Percentiles rank a stretch among this genome's conserved stretches.
Conservation (phyloP, 768 basidiomycete genomes). For the Udeniomyces megalosporus region DNA sequence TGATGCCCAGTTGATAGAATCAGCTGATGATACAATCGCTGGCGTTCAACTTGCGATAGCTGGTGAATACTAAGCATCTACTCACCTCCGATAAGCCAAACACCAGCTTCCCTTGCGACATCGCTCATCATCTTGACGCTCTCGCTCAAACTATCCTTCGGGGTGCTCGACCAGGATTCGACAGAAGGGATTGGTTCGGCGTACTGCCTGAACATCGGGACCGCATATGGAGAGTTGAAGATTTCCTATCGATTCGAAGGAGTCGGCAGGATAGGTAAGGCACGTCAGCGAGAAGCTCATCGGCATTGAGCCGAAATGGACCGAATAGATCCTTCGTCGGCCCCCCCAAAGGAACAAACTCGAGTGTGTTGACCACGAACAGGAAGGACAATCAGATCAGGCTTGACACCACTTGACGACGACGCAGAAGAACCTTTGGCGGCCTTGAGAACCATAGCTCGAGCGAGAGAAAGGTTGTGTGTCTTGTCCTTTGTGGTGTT, state of each 20-base stretch:
- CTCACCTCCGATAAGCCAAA: constrained; percentile 87
- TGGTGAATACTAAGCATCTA: no score
- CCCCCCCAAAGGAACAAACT: no score
- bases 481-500: constrained; percentile 50
- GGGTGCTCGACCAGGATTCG: neutral
- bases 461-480: constrained; percentile 64
- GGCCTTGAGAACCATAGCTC: constrained; percentile 60
- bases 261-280: no score
- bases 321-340: no score
- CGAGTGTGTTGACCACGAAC: constrained; percentile 16
- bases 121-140: constrained; percentile 66
- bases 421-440: no score
- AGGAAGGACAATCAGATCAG: constrained; percentile 42
- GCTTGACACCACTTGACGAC: constrained; percentile 35
- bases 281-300: no score
- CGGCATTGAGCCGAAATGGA: no score
- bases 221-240: constrained; percentile 35
- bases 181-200: constrained; percentile 40
- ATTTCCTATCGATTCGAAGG: constrained; percentile 25
- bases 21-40: no score
- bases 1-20: no score
- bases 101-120: constrained; percentile 55
- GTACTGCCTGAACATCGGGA: constrained; percentile 56
- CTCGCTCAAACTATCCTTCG: constrained; percentile 30
- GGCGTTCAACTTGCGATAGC: neutral